Conservation (phyloP, 106 monocot species). For the Platanthera guangdongensis region DNA sequence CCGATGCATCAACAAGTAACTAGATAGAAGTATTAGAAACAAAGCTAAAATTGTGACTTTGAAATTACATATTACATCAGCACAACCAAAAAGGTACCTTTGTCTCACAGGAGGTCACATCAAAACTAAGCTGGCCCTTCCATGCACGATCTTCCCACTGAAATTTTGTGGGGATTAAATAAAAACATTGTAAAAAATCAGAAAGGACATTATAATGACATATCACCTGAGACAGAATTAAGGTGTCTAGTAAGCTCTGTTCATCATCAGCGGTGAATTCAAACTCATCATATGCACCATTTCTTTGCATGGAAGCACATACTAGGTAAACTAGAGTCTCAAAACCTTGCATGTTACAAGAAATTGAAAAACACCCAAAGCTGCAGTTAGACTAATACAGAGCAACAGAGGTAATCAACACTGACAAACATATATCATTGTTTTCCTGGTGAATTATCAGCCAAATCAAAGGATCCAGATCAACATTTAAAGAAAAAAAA, state of each 20-base stretch:
- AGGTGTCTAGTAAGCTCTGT: conserved; percentile 46
- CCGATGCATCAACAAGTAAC: conserved; percentile 1
- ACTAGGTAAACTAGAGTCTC: conserved; percentile 43
- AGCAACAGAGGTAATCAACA: not conserved
- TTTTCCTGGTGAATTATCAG: not conserved
- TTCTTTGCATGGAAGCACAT: conserved; percentile 12
- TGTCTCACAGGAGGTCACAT: conserved; percentile 48
- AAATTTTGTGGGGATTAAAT: not conserved
- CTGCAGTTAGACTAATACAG: not conserved
- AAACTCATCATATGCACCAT: conserved; percentile 12
- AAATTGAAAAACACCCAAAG: not conserved
- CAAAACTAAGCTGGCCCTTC: conserved; percentile 50
- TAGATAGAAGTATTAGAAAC: not conserved
- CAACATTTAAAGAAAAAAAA: not conserved
- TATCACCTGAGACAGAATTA: conserved; percentile 58
- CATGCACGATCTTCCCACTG: conserved; percentile 68
- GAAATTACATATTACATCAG: not conserved
- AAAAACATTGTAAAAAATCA: not conserved
- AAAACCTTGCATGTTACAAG: conserved; percentile 18
- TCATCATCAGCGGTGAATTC: conserved; percentile 19
- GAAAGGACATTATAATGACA: not conserved
- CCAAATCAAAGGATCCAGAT: not conserved
- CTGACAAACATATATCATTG: not conserved
- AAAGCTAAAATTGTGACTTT: not conserved
- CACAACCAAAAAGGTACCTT: conserved; percentile 33